Percentiles rank a stretch among this genome's conserved stretches.
Evolutionary conservation across 768 basidiomycete genomes (phyloP).

Genomic region (Calocera cornea): DNA sequence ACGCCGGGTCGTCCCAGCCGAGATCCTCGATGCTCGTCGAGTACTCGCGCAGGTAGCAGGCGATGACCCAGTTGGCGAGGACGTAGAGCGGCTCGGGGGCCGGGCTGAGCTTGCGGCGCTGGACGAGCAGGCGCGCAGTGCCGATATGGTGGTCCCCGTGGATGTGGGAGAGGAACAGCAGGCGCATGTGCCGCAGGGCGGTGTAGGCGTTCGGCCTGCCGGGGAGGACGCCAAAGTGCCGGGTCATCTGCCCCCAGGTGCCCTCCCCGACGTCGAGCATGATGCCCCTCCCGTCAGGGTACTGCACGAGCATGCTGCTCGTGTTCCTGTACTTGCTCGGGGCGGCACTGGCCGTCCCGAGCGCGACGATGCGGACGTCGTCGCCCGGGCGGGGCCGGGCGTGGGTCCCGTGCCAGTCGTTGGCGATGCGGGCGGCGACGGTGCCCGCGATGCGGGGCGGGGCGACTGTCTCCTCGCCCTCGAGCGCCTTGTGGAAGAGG

Average conservation of each 20-base stretch:
- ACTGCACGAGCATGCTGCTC: conserved; percentile 59
- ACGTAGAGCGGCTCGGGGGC: conserved; percentile 55
- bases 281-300: conserved; percentile 58
- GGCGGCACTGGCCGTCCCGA: conserved; percentile 81
- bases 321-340: conserved; percentile 82
- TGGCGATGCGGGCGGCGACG: conserved; percentile 30
- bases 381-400: conserved; percentile 32
- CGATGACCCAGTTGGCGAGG: conserved; percentile 42
- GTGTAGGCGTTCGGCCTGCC: conserved; percentile 25
- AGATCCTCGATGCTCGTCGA: conserved; percentile 51
- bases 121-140: conserved; percentile 53
- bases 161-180: conserved; percentile 78
- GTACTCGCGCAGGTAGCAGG: conserved; percentile 59
- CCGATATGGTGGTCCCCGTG: conserved; percentile 92
- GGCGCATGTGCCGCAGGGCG: conserved; percentile 53
- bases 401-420: conserved; percentile 20
- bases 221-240: conserved; percentile 57
- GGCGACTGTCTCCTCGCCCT: conserved; percentile 12
- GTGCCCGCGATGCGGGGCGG: conserved; percentile 28
- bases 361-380: conserved; percentile 53
- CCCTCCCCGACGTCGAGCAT: conserved; percentile 89
- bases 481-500: conserved; percentile 13
- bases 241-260: conserved; percentile 74
- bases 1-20: conserved; percentile 33
- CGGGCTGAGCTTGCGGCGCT: conserved; percentile 51